These are phyloP conservation scores for Scutellaria barbata DNA, from an alignment of 257 asterid genomes.

Conservation along the genomic window DNA sequence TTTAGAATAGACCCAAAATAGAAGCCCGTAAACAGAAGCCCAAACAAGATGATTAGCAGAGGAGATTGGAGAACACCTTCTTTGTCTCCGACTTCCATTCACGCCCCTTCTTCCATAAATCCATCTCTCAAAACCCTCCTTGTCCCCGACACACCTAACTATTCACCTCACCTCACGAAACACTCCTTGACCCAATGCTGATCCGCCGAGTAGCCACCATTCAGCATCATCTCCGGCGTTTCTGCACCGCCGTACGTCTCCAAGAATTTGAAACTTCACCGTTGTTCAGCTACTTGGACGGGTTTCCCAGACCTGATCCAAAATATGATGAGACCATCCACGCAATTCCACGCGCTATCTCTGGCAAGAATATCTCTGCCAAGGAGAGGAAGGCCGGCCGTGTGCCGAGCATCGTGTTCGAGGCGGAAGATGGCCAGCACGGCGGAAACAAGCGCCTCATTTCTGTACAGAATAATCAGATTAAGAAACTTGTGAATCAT, in stretches of 20 bases:
- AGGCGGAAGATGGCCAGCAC: constrained; percentile 91
- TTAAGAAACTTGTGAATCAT: constrained; percentile 85
- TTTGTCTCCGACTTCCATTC: constrained; percentile 2
- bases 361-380: constrained; percentile 73
- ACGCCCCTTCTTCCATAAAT: not conserved
- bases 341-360: constrained; percentile 70
- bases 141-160: constrained; percentile 33
- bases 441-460: constrained; percentile 96
- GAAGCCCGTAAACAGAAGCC: constrained; percentile 17
- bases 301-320: constrained; percentile 78
- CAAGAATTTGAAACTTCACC: constrained; percentile 41
- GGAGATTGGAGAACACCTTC: no score
- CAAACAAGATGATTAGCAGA: not conserved
- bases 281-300: constrained; percentile 58
- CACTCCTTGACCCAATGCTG: constrained; percentile 54
- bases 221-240: constrained; percentile 48
- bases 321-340: constrained; percentile 73
- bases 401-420: constrained; percentile 88
- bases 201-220: constrained; percentile 65
- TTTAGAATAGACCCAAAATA: not conserved
- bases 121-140: constrained; percentile 46
- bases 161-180: not conserved
- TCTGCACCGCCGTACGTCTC: constrained; percentile 55
- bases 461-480: constrained; percentile 81
- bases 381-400: constrained; percentile 77